These are phyloP conservation scores for Dalbergia cultrata DNA, from an alignment of 306 rosid species.

Conservation along the genomic window DNA sequence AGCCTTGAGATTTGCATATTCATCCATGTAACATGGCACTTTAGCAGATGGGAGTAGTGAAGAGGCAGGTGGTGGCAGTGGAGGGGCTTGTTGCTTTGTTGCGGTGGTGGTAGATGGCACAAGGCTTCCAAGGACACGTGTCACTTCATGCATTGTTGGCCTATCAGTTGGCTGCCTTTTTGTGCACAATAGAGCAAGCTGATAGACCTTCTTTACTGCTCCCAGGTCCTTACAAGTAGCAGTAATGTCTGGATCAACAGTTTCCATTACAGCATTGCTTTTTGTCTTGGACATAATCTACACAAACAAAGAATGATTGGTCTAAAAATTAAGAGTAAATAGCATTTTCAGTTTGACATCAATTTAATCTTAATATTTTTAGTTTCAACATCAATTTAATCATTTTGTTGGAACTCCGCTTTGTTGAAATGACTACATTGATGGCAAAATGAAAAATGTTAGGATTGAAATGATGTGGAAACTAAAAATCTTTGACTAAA, in stretches of 20 bases:
- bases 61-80: conserved; percentile 40
- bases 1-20: conserved; percentile 82
- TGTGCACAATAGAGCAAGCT: conserved; percentile 86
- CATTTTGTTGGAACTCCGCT: too few relatives aligned
- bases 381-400: too few relatives aligned
- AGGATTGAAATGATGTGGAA: too few relatives aligned
- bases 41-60: conserved; percentile 53
- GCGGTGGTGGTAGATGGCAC: conserved; percentile 46
- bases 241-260: conserved; percentile 79
- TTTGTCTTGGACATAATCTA: conserved; percentile 91
- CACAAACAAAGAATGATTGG: background rate
- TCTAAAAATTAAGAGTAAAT: conserved; percentile 5
- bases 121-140: conserved; percentile 78
- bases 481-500: too few relatives aligned
- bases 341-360: too few relatives aligned
- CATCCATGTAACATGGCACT: conserved; percentile 75
- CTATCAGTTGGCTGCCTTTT: conserved; percentile 84
- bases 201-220: conserved; percentile 82
- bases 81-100: conserved; percentile 33
- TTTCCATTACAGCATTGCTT: conserved; percentile 91
- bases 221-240: conserved; percentile 86
- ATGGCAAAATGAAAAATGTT: too few relatives aligned
- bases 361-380: too few relatives aligned
- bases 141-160: conserved; percentile 92
- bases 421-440: too few relatives aligned